phyloP scores from a whole-genome alignment of 805 yeast species.

The Clavispora phyllophila region DNA sequence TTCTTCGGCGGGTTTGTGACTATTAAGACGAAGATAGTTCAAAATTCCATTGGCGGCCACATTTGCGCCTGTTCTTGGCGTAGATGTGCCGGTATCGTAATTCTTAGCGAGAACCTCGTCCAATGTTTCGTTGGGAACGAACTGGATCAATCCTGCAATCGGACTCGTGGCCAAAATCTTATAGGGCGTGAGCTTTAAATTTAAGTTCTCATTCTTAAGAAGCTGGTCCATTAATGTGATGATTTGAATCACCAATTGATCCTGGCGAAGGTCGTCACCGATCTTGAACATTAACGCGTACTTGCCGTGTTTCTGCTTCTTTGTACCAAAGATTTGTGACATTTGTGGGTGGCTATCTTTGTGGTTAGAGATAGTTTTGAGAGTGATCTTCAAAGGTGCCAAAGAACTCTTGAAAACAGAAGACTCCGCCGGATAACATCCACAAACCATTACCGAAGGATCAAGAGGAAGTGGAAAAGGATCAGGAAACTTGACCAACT shows the following conservation, averaged over 20 bases:
- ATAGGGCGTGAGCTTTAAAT: constrained; percentile 82
- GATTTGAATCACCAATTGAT: constrained; percentile 93
- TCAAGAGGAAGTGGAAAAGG: constrained; percentile 77
- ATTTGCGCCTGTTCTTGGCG: constrained; percentile 1
- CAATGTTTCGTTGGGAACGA: constrained; percentile 87
- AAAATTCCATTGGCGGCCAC: constrained; percentile 62
- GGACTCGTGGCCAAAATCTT: constrained; percentile 87
- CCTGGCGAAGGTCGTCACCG: constrained; percentile 95
- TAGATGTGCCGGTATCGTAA: constrained; percentile 9
- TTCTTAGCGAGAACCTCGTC: constrained; percentile 60
- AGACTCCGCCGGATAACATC: constrained; percentile 73
- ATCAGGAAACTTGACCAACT: constrained; percentile 38
- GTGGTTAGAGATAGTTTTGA: constrained; percentile 47
- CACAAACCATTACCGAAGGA: constrained; percentile 69
- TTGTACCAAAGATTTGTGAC: constrained; percentile 32
- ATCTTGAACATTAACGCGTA: constrained; percentile 89
- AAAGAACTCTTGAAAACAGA: constrained; percentile 88
- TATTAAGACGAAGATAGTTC: constrained; percentile 61
- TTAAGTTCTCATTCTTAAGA: constrained; percentile 83
- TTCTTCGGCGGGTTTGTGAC: constrained; percentile 21
- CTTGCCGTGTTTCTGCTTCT: constrained; percentile 29
- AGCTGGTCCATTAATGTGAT: constrained; percentile 87
- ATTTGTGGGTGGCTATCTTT: constrained; percentile 12
- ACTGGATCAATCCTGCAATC: constrained; percentile 87
- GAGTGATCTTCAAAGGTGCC: constrained; percentile 80